Conservation (phyloP, 2,329 filamentous ascomycete genomes). For the Monilinia polystroma region DNA sequence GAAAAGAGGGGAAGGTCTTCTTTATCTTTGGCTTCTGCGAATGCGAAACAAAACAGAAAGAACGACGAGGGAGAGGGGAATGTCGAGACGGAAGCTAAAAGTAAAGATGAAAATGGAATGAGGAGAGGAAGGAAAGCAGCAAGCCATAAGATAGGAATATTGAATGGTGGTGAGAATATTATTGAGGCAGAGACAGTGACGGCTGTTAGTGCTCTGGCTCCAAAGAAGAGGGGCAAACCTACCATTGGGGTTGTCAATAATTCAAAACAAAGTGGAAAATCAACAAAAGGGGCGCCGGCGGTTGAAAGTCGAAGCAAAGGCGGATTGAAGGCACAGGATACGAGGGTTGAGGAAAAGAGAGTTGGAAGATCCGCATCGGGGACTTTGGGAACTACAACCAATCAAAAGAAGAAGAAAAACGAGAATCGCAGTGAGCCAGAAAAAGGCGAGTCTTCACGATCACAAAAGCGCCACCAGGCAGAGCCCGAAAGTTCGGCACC, state of each 20-base stretch:
- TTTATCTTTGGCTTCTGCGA: not conserved
- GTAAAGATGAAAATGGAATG: not conserved
- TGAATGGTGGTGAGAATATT: not conserved
- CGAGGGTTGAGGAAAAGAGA: not conserved
- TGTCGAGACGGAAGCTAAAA: not conserved
- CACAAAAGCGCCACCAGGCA: slow-evolving; percentile 5
- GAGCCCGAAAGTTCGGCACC: not conserved
- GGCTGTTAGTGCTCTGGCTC: slow-evolving; percentile 12
- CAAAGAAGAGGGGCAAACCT: slow-evolving; percentile 15
- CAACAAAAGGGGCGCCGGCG: not conserved
- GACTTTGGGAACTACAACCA: not conserved
- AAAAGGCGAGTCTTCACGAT: slow-evolving; percentile 1
- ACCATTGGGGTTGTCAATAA: not conserved
- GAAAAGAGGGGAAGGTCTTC: not conserved
- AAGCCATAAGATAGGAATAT: not conserved
- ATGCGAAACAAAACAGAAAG: not conserved
- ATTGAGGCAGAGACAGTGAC: slow-evolving; percentile 10
- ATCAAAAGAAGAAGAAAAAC: not conserved
- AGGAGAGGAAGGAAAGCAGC: not conserved
- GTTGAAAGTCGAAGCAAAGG: not conserved
- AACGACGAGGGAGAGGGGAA: not conserved
- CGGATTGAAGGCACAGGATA: not conserved
- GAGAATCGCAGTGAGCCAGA: not conserved
- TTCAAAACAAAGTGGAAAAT: not conserved
- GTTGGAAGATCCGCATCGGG: not conserved